Percentiles rank a stretch among this genome's conserved stretches.
phyloP scores from a whole-genome alignment of 768 basidiomycete species.

The Leccinum boreale region DNA sequence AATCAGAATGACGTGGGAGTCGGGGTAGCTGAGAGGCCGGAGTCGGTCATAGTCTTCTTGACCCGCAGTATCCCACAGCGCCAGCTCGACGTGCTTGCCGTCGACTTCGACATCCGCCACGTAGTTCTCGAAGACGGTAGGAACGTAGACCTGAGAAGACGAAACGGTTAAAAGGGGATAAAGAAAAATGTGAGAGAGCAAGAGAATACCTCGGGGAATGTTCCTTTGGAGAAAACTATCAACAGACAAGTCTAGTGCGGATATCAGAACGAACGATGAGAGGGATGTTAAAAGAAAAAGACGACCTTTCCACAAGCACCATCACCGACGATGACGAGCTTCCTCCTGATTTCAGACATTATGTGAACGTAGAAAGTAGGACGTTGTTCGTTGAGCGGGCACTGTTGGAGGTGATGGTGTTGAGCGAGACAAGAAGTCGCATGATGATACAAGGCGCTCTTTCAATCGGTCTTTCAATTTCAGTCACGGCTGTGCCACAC shows the following conservation, averaged over 20 bases:
- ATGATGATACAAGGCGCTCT: constrained; percentile 35
- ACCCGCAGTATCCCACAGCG: constrained; percentile 99
- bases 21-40: constrained; percentile 95
- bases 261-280: constrained; percentile 18
- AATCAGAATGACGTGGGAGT: constrained; percentile 99
- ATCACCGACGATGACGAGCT: constrained; percentile 98
- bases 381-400: constrained; percentile 31
- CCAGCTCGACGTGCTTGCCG: constrained; percentile 96
- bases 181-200: background rate
- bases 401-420: constrained; percentile 36
- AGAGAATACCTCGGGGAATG: constrained; percentile 80
- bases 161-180: background rate
- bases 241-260: constrained; percentile 76
- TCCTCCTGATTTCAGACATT: constrained; percentile 98
- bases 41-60: constrained; percentile 99
- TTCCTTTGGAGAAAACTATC: constrained; percentile 96
- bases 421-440: constrained; percentile 39
- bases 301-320: constrained; percentile 93
- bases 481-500: constrained; percentile 27
- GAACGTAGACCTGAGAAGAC: constrained; percentile 83
- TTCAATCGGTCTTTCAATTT: constrained; percentile 34
- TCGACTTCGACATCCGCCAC: constrained; percentile 99
- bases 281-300: background rate
- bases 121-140: constrained; percentile 99
- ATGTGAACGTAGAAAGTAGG: constrained; percentile 34